Evolutionary conservation across 352 stramenopile genomes (phyloP).

Genomic region (Phytophthora foliorum): DNA sequence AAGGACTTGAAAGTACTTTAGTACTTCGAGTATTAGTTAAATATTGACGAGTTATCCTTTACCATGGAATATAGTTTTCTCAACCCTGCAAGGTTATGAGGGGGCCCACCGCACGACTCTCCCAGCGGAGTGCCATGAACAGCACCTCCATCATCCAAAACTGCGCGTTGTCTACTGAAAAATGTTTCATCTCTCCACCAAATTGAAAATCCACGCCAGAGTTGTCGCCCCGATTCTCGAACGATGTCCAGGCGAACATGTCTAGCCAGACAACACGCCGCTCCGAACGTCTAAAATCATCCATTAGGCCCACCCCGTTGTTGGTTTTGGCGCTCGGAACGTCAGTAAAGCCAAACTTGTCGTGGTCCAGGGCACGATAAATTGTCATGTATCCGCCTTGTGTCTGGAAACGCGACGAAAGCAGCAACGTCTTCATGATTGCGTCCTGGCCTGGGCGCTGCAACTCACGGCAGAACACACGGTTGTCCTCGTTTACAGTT

Average conservation of each 20-base stretch:
- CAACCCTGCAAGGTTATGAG: slow-evolving; percentile 34
- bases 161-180: slow-evolving; percentile 38
- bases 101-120: slow-evolving; percentile 31
- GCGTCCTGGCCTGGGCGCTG: slow-evolving; percentile 30
- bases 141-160: slow-evolving; percentile 52
- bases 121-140: slow-evolving; percentile 44
- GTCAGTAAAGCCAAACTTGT: slow-evolving; percentile 30
- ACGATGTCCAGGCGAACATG: slow-evolving; percentile 45
- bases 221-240: slow-evolving; percentile 27
- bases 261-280: slow-evolving; percentile 42
- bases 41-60: slow-evolving; percentile 15
- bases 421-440: slow-evolving; percentile 46
- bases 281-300: slow-evolving; percentile 1
- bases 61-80: neutral
- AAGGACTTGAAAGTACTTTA: neutral
- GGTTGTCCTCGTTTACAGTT: slow-evolving; percentile 48
- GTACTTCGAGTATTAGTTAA: slow-evolving; percentile 10
- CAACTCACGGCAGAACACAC: slow-evolving; percentile 47
- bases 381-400: slow-evolving; percentile 47
- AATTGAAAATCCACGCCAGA: slow-evolving; percentile 38
- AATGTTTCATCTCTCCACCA: slow-evolving; percentile 42
- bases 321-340: slow-evolving; percentile 2
- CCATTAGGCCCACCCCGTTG: neutral
- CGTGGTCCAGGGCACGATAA: slow-evolving; percentile 48
- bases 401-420: slow-evolving; percentile 51